Base-by-base conservation (phyloP, 1,284 basidiomycete genomes). In the Takashimella tepidaria region DNA sequence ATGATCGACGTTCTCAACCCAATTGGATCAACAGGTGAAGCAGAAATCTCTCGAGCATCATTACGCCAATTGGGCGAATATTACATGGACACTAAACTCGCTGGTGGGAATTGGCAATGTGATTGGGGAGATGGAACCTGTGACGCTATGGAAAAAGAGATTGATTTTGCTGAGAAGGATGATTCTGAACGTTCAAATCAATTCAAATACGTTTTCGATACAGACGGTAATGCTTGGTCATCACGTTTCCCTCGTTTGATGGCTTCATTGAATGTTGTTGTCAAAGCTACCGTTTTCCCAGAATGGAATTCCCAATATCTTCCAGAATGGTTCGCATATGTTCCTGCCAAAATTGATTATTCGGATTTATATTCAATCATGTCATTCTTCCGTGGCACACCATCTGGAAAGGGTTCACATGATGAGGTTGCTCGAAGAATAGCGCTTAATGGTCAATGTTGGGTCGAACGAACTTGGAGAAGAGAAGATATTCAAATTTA, bases 291-390 rank as follows among this genome's bases (percentile, higher is more conserved):
- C 8, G 65, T 76, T 42, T 76, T 77, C 70, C 76, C 74, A 23
- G 76, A 77, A 57, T 77, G 76, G 76, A 76, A 68, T 72, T 56
- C 60, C 62, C 69, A 69, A 50, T 57, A 65, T 4, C 59, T 77
- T n/a, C 74, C 74, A 3, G 72, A 73, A 50, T 77, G 76, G 76
- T 76, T 65, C 54, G 75, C 74, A 6, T 77, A 77, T 57, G 73
- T 77, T 2, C 76, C 76, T 3, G 64, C 69, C 31, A 77, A 76
- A 59, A 67, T 76, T 64, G 76, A 77, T 59, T 77, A 75, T 62
- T 76, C 75, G 45, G 76, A 77, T 49, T 54, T 77, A 21, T 75
- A 67, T 57, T 74, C 75, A 8, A 75, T 77, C 55, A 64, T 77
- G 57, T 66, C 74, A 13, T 77, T 76, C 65, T 77, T 77, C 70